These are phyloP conservation scores for Earliella scabrosa DNA, from an alignment of 1,284 basidiomycete genomes.

Conservation along the genomic window DNA sequence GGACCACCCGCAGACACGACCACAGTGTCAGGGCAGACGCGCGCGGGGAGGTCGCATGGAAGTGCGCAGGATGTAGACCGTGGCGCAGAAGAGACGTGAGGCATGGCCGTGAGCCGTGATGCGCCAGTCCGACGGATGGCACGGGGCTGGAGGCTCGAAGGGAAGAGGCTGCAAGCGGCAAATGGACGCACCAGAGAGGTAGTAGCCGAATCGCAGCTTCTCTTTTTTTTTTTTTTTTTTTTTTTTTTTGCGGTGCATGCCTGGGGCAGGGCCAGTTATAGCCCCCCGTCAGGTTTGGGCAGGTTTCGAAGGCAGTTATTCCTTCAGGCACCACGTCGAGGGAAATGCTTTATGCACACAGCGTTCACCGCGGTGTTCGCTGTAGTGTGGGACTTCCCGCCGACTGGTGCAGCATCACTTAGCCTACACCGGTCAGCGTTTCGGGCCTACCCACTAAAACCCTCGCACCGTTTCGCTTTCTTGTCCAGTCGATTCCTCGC, in stretches of 20 bases:
- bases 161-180: neutral
- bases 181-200: constrained; percentile 54
- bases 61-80: neutral
- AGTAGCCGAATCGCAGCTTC: constrained; percentile 77
- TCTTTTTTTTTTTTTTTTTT: too few relatives aligned
- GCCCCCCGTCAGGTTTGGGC: too few relatives aligned
- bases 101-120: neutral
- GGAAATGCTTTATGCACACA: neutral
- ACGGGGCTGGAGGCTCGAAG: neutral
- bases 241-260: too few relatives aligned
- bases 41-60: neutral
- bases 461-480: neutral
- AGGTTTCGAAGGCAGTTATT: too few relatives aligned
- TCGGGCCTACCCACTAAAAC: neutral
- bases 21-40: neutral
- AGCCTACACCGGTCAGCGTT: neutral
- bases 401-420: neutral
- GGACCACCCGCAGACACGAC: neutral
- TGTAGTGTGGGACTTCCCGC: neutral
- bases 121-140: neutral
- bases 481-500: neutral
- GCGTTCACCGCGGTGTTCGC: too few relatives aligned
- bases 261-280: too few relatives aligned
- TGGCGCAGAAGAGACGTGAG: neutral
- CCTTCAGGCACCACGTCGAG: too few relatives aligned